Evolutionary conservation across 2,329 filamentous ascomycete species (phyloP).

Genomic region (Hypoxylon sp.): DNA sequence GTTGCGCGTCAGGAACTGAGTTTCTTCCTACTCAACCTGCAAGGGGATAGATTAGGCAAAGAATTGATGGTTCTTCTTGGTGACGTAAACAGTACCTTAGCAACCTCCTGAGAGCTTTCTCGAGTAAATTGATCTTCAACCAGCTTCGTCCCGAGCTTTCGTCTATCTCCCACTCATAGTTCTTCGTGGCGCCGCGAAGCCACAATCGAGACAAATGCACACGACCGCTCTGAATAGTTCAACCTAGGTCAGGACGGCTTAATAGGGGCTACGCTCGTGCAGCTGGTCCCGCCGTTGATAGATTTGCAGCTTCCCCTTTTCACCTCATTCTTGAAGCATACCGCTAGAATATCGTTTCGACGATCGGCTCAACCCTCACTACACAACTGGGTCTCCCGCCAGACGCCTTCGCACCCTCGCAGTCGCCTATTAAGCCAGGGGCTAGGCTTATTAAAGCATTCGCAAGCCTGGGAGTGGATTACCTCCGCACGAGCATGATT

Average conservation of each 20-base stretch:
- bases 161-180: background rate
- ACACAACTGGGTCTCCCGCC: slow-evolving; percentile 47
- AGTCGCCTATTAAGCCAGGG: slow-evolving; percentile 46
- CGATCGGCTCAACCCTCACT: slow-evolving; percentile 46
- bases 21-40: slow-evolving; percentile 18
- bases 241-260: slow-evolving; percentile 53
- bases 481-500: slow-evolving; percentile 49
- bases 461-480: slow-evolving; percentile 35
- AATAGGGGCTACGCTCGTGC: slow-evolving; percentile 43
- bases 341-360: slow-evolving; percentile 41
- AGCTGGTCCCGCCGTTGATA: slow-evolving; percentile 28
- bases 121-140: slow-evolving; percentile 6
- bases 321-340: slow-evolving; percentile 24
- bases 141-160: background rate
- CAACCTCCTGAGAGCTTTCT: slow-evolving; percentile 16
- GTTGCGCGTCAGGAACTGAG: slow-evolving; percentile 17
- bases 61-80: background rate
- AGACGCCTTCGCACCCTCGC: slow-evolving; percentile 49
- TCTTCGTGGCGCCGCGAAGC: background rate
- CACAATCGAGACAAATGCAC: slow-evolving; percentile 23
- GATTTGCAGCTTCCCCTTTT: slow-evolving; percentile 31
- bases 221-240: slow-evolving; percentile 53
- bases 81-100: background rate
- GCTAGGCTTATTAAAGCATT: slow-evolving; percentile 43
- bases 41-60: slow-evolving; percentile 13